Base-by-base conservation (phyloP, 2,329 filamentous ascomycete species). In the Beauveria sp. region DNA sequence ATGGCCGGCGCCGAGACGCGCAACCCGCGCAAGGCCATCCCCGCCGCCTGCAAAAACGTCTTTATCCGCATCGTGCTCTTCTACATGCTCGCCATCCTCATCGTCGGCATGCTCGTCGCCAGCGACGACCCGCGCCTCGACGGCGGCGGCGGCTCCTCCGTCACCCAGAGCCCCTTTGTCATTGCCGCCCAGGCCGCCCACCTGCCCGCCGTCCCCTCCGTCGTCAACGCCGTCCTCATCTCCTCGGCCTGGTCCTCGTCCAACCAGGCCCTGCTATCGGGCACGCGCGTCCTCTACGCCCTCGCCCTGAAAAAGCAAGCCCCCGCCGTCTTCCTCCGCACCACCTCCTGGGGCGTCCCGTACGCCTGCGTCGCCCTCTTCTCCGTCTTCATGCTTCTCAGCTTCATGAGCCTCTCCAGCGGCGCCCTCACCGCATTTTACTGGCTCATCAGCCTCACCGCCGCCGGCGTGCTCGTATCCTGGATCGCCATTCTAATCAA, bases 191-290 rank as follows among this genome's bases (percentile, higher is more conserved):
- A 81, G 12, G 81, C 84, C 34, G 89, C 88, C 2, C 84, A 86
- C 0, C 86, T 92, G 61, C 79, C 77, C 5, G 86, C 81, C 7
- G 81, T 92, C 5, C 86, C 88, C 0, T 85, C 84, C 6, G 82
- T 92, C 59, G 86, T 92, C 73, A 93, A 93, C 70, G 89, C 88
- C 41, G 79, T 92, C 28, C 86, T 92, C 66, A 79, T 92, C 65
- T 89, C 86, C 0, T 88, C 86, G 0, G 88, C 86, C 0, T 87
- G 84, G 74, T 90, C 87, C 0, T 80, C 87, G 0, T 85, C 83
- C 0, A 91, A 91, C 66, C 84, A 87, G 65, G 84, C 81, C 67
- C 76, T 92, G 40, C 75, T 79, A 46, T 76, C 82, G 1, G 84
- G 83, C 30, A 84, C 84, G 0, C 79, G 85, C 52, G 82, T 84